phyloP scores from a whole-genome alignment of 345 rosid species.

The Eucalyptus pumila region DNA sequence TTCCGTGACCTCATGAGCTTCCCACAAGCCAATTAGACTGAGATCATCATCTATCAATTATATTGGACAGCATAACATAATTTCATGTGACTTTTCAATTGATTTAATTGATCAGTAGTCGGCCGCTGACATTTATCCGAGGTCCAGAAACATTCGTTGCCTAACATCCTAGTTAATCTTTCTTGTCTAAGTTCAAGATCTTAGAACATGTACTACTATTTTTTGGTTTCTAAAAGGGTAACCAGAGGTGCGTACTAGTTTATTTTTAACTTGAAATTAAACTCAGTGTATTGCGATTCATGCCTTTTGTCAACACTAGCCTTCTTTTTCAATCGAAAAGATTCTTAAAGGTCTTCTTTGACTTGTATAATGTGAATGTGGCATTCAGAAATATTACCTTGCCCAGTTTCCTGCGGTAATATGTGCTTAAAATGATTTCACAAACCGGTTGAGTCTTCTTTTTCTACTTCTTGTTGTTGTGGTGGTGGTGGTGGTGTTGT shows the following conservation, averaged over 20 bases:
- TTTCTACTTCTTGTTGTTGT: fast-evolving
- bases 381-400: neutral
- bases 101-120: neutral
- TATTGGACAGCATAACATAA: neutral
- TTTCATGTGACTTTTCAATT: neutral
- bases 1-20: neutral
- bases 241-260: neutral
- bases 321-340: neutral
- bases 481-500: neutral
- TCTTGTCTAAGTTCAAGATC: neutral
- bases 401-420: neutral
- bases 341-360: neutral
- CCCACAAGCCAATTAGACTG: neutral
- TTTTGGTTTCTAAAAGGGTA: neutral
- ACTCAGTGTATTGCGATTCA: fast-evolving
- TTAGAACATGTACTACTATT: neutral
- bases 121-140: neutral
- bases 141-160: neutral
- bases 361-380: neutral
- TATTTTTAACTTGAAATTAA: neutral
- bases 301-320: neutral
- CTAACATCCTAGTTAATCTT: neutral
- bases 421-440: neutral
- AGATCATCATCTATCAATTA: neutral
- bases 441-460: neutral